These are phyloP conservation scores for Stylosanthes scabra DNA, from an alignment of 331 rosid species.

Conservation along the genomic window DNA sequence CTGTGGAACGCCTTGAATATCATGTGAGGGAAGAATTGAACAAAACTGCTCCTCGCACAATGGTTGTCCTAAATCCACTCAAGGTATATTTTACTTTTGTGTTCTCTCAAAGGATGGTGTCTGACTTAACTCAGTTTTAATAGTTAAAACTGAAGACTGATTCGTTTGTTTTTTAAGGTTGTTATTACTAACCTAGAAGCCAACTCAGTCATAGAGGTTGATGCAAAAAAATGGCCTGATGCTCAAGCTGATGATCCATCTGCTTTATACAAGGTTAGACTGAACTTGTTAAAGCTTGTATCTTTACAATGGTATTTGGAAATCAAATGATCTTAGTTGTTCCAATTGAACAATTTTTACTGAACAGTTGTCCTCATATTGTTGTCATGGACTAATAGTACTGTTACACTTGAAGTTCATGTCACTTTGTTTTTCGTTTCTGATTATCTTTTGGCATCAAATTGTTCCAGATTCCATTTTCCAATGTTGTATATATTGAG, in stretches of 20 bases:
- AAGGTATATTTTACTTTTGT: constrained; percentile 61
- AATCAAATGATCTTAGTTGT: constrained; percentile 1
- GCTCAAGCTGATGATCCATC: constrained; percentile 73
- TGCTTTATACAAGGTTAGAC: constrained; percentile 80
- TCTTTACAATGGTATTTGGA: constrained; percentile 7
- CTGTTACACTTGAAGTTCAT: constrained; percentile 1
- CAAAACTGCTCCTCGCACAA: constrained; percentile 73
- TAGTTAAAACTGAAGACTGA: constrained; percentile 14
- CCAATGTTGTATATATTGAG: constrained; percentile 85
- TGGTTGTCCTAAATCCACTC: constrained; percentile 90
- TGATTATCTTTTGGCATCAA: constrained; percentile 19
- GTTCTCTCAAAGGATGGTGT: constrained; percentile 30
- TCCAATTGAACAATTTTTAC: not conserved
- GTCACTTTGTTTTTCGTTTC: not conserved
- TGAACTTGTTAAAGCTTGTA: constrained; percentile 25
- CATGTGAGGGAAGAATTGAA: constrained; percentile 96
- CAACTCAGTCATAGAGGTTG: constrained; percentile 68
- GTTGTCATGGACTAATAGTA: not conserved
- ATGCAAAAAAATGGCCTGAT: constrained; percentile 92
- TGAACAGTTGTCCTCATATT: not conserved
- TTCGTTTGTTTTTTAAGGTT: constrained; percentile 55
- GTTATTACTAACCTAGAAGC: constrained; percentile 89
- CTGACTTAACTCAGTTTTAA: not conserved
- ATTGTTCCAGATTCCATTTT: constrained; percentile 72
- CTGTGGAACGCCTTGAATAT: constrained; percentile 85